Conservation (phyloP, 2,329 filamentous ascomycete species). For the Exophiala sp. region DNA sequence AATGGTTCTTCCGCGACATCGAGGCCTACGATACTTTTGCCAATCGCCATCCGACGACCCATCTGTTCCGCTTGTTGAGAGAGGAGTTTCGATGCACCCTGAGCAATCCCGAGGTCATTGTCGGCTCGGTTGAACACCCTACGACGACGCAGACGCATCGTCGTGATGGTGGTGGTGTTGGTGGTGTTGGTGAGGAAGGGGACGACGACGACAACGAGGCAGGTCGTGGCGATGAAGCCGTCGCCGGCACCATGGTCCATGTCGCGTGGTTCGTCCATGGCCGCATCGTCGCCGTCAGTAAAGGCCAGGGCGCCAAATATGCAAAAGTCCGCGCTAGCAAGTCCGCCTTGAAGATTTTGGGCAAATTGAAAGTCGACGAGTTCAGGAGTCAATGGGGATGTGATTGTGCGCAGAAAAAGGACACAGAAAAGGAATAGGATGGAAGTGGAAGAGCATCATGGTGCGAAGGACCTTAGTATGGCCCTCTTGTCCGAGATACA, state of each 20-base stretch:
- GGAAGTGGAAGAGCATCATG: too few species aligned
- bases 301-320: slow-evolving; percentile 61
- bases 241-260: slow-evolving; percentile 38
- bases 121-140: not conserved
- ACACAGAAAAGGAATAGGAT: too few species aligned
- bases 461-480: too few species aligned
- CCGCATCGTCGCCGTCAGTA: slow-evolving; percentile 56
- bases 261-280: slow-evolving; percentile 65
- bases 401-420: slow-evolving; percentile 20
- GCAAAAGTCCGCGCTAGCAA: slow-evolving; percentile 57
- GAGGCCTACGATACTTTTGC: slow-evolving; percentile 79
- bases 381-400: slow-evolving; percentile 56
- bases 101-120: slow-evolving; percentile 45
- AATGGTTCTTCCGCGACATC: slow-evolving; percentile 80
- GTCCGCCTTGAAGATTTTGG: slow-evolving; percentile 38
- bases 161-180: not conserved
- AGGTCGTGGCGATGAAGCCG: slow-evolving; percentile 46
- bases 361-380: slow-evolving; percentile 48
- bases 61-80: slow-evolving; percentile 59
- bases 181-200: slow-evolving; percentile 33
- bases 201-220: slow-evolving; percentile 44
- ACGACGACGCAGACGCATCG: slow-evolving; percentile 1
- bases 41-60: slow-evolving; percentile 76
- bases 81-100: slow-evolving; percentile 58
- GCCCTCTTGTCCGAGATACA: too few species aligned